Evolutionary conservation across 2,329 filamentous ascomycete species (phyloP), one percentile per base, ranked within the genome.

Genomic region (Aschersonia sp.): DNA sequence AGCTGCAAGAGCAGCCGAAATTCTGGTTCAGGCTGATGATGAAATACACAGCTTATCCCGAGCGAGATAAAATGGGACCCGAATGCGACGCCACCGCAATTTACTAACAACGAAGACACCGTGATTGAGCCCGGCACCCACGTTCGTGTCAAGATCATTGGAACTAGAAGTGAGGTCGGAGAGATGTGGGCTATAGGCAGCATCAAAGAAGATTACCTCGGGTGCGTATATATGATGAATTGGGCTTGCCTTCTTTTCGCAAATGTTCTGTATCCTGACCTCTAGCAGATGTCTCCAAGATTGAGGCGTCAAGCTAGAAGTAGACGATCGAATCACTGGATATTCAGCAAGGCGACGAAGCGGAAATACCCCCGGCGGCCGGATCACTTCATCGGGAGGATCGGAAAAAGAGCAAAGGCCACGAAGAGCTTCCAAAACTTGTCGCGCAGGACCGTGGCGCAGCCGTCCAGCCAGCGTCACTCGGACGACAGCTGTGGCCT

Each of bases 141-240:
- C 57, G 80, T 98, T 53, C 85, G 92, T 44, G 79, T 97, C 54
- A 95, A 95, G 69, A 83, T 98, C 53, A 87, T 95, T 57, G 92
- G 92, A 66, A 85, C 90, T 45, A 80, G 94, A 66, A 89, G 86
- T 53, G 92, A 97, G 63, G 87, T 97, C 46, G 87, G 87, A 52
- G 84, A 87, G 62, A 94, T 98, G 77, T 95, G 85, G 75, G 92
- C 90, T 39, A 94, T 98, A 64, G 92, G 89, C 51, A 97, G 87
- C 56, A 95, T 98, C 70, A 95, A 94, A 68, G 90, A 83, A 61
- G 80, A 84, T 59, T 84, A 81, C 59, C 72, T 84, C 41, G 80
- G 80, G 80, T 83, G 71, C 43, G 60, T 46, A 47, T 12, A 37
- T 37, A 2, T 37, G 35, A 8, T 37, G 35, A 12, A 37, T 5